A percentile compares a stretch with the other conserved stretches of the same genome.
These are phyloP conservation scores for Arthroderma sp. DNA, from an alignment of 2,329 filamentous ascomycete species.

Conservation along the genomic window DNA sequence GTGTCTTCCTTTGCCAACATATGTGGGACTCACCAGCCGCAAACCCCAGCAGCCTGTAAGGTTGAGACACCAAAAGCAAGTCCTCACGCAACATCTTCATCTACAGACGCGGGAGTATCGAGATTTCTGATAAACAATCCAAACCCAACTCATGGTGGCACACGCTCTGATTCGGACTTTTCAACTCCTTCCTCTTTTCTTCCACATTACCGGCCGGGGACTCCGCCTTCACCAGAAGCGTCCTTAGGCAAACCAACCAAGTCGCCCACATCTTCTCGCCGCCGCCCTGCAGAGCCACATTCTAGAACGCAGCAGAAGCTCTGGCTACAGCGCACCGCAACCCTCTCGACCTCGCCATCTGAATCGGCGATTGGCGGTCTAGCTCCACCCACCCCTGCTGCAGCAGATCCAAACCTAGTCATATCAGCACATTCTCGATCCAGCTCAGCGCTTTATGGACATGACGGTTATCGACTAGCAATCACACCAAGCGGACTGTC, in stretches of 20 bases:
- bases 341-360: constrained; percentile 31
- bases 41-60: constrained; percentile 13
- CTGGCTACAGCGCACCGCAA: constrained; percentile 34
- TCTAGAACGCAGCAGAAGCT: constrained; percentile 38
- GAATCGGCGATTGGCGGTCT: constrained; percentile 22
- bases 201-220: constrained; percentile 35
- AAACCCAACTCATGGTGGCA: constrained; percentile 18
- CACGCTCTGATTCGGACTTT: constrained; percentile 29
- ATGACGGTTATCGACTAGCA: constrained; percentile 6
- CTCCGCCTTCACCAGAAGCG: constrained; percentile 29
- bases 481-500: constrained; percentile 3
- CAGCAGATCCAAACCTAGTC: constrained; percentile 23
- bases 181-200: constrained; percentile 35
- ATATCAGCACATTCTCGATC: constrained; percentile 19
- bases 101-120: constrained; percentile 35
- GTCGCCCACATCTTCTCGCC: constrained; percentile 21
- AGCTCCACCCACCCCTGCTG: constrained; percentile 19
- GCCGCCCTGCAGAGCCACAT: constrained; percentile 24
- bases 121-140: constrained; percentile 29
- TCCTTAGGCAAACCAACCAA: constrained; percentile 17
- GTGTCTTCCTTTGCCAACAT: constrained; percentile 25
- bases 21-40: constrained; percentile 19
- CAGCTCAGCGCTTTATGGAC: constrained; percentile 10
- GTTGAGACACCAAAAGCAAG: constrained; percentile 7
- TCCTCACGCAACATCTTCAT: constrained; percentile 31